Evolutionary conservation across 2,329 filamentous ascomycete species (phyloP).

Genomic region (Ophiostoma himal-ulmi): DNA sequence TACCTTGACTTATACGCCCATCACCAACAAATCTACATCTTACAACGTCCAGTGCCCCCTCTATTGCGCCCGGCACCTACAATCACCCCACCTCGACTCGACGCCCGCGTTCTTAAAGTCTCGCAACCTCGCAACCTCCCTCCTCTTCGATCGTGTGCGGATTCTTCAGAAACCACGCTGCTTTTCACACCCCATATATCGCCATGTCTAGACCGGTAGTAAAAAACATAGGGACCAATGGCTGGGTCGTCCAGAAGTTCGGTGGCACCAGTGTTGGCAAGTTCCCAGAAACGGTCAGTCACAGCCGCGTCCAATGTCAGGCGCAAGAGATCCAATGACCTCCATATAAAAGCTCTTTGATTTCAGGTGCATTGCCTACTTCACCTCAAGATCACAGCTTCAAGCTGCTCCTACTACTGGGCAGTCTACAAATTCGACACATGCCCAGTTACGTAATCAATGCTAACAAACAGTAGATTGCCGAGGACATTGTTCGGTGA

Average conservation of each 20-base stretch:
- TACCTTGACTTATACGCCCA: not conserved
- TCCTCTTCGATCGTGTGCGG: not conserved
- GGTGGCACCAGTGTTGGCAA: constrained; percentile 56
- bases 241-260: constrained; percentile 57
- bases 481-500: constrained; percentile 27
- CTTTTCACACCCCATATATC: constrained; percentile 2
- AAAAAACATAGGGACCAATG: constrained; percentile 20
- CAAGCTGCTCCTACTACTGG: constrained; percentile 28
- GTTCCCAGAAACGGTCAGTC: constrained; percentile 46
- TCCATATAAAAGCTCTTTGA: not conserved
- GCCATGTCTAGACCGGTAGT: constrained; percentile 24
- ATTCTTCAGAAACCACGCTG: not conserved
- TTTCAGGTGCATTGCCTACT: not conserved
- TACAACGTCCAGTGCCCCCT: not conserved
- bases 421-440: constrained; percentile 24
- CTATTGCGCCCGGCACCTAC: not conserved
- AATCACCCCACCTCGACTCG: not conserved
- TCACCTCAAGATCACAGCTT: not conserved
- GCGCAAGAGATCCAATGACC: not conserved
- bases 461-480: constrained; percentile 26
- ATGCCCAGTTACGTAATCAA: not conserved
- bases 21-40: not conserved
- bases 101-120: not conserved
- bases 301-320: not conserved
- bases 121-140: not conserved